Base-by-base conservation (phyloP, 2,329 filamentous ascomycete species). In the Eutypa lata region DNA sequence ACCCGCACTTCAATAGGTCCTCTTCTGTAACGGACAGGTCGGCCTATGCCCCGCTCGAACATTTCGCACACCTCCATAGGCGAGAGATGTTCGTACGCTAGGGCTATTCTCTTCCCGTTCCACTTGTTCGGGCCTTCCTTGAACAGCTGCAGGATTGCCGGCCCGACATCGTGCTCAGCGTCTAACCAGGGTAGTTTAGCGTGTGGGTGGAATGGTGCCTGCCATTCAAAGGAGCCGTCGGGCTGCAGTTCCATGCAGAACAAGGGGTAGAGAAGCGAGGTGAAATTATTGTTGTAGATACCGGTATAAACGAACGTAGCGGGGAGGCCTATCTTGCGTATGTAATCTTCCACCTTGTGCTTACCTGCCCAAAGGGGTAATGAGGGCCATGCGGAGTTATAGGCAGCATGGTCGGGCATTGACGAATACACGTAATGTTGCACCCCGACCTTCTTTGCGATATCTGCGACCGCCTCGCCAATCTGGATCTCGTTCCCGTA, bases 211-310 rank as follows among this genome's bases (percentile, higher is more conserved):
- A 97, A 97, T 0, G 94, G 94, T 2, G 93, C 93, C 66, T 91
- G 86, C 94, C 94, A 97, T 53, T 87, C 76, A 68, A 97, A 97
- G 50, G 89, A 91, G 18, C 90, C 91, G 63, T 97, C 91, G 1
- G 78, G 71, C 71, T 91, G 86, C 46, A 96, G 76, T 58, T 95
- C 91, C 89, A 97, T 96, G 73, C 92, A 94, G 75, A 97, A 97
- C 3, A 97, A 80, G 1, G 94, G 94, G 67, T 96, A 97, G 1
- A 85, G 86, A 31, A 97, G 79, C 46, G 90, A 94, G 28, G 93
- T 97, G 73, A 97, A 99, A 70, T 99, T 97, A 74, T 97, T 97
- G 79, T 97, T 96, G 78, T 97, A 99, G 64, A 97, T 97, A 54
- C 93, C 94, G 10, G 92, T 91, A 72, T 97, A 97, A 59, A 97